These are phyloP conservation scores for Blepharisma stoltei DNA, from an alignment of 73 alveolate genomes.

Conservation along the genomic window DNA sequence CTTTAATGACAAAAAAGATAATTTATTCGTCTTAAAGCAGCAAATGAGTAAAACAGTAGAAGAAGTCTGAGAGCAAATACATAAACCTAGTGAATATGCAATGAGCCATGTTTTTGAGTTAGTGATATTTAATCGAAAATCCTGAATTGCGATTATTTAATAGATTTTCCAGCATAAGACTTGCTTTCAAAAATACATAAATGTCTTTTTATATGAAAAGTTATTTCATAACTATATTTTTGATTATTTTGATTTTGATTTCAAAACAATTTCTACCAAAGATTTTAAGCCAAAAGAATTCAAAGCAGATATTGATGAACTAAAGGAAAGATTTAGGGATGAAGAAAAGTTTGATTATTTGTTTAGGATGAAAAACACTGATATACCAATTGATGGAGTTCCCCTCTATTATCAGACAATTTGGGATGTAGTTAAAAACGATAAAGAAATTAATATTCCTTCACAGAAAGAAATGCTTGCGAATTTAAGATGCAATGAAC, in stretches of 20 bases:
- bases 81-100: conserved; percentile 63
- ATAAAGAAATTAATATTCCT: conserved; percentile 7
- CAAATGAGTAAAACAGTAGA: conserved; percentile 51
- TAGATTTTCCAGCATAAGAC: no score
- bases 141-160: no score
- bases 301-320: conserved; percentile 43
- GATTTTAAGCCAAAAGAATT: conserved; percentile 60
- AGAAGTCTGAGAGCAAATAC: conserved; percentile 66
- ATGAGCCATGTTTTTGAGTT: conserved; percentile 44
- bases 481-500: neutral
- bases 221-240: no score
- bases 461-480: neutral
- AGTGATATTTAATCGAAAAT: no score
- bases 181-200: no score
- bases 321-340: conserved; percentile 51
- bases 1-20: conserved; percentile 61
- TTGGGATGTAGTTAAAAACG: neutral
- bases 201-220: no score
- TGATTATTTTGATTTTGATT: conserved; percentile 76
- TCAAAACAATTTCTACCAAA: conserved; percentile 72
- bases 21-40: conserved; percentile 42
- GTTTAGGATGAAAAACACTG: neutral
- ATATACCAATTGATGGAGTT: neutral
- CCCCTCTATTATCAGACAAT: neutral
- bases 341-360: conserved; percentile 31